Evolutionary conservation across 345 rosid genomes (phyloP).

Genomic region (Citrus hindsii): DNA sequence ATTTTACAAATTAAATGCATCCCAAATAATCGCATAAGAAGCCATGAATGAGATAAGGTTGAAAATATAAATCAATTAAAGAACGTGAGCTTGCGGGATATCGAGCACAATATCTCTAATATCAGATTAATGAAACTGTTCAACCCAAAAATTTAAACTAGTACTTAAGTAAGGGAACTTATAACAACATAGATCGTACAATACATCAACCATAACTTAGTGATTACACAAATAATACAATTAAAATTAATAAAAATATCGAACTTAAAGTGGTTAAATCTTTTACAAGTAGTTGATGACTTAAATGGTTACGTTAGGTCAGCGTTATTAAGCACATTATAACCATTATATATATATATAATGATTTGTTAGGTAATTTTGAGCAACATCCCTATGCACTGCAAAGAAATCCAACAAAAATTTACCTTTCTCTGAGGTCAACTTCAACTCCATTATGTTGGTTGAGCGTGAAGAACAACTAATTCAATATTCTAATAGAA

Average conservation of each 20-base stretch:
- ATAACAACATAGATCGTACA: too few species aligned
- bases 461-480: too few species aligned
- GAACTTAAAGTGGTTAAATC: too few species aligned
- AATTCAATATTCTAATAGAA: too few species aligned
- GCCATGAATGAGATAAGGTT: too few species aligned
- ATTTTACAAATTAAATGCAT: neutral
- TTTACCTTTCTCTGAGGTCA: neutral
- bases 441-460: neutral
- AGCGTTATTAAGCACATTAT: neutral
- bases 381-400: neutral
- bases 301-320: constrained; percentile 18
- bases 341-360: neutral
- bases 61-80: neutral
- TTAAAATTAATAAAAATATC: too few species aligned
- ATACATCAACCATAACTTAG: neutral
- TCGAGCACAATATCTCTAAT: neutral
- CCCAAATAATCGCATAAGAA: neutral
- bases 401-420: neutral
- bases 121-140: too few species aligned
- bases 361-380: neutral
- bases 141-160: too few species aligned
- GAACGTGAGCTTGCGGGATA: too few species aligned
- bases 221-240: constrained; percentile 10
- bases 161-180: too few species aligned
- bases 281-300: neutral